Percentiles rank a stretch among this genome's conserved stretches.
Evolutionary conservation across 768 basidiomycete species (phyloP).

Genomic region (Phylloporus arenicola): DNA sequence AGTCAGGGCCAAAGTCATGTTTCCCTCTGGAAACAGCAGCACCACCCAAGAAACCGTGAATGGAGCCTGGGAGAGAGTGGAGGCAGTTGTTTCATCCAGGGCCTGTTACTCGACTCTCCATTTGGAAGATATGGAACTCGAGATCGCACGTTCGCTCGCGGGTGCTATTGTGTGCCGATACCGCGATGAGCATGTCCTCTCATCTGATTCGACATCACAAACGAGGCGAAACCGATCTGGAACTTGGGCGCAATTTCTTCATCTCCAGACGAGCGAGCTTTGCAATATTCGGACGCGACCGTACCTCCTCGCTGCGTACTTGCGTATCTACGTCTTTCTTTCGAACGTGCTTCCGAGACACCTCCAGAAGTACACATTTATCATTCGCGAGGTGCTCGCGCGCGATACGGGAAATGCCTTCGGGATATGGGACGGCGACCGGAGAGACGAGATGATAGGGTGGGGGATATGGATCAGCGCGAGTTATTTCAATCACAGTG

Average conservation of each 20-base stretch:
- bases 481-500: constrained; percentile 69
- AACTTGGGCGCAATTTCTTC: constrained; percentile 45
- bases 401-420: constrained; percentile 65
- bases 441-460: constrained; percentile 53
- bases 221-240: constrained; percentile 2
- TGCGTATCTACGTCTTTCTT: constrained; percentile 53
- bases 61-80: constrained; percentile 41
- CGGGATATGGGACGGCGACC: constrained; percentile 57
- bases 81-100: constrained; percentile 26
- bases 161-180: constrained; percentile 46
- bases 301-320: constrained; percentile 45
- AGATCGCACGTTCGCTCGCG: constrained; percentile 52
- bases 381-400: constrained; percentile 49
- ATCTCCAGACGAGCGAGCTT: constrained; percentile 56
- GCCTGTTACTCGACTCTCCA: constrained; percentile 23
- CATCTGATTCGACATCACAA: constrained; percentile 2
- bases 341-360: constrained; percentile 30
- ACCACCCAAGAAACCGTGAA: constrained; percentile 41
- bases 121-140: constrained; percentile 51
- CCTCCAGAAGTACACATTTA: constrained; percentile 35
- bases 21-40: constrained; percentile 5
- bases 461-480: constrained; percentile 58
- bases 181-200: constrained; percentile 15
- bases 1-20: constrained; percentile 16
- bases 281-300: constrained; percentile 42